Conservation (phyloP, 805 yeast genomes). For the Sugiyamaella smithiae region DNA sequence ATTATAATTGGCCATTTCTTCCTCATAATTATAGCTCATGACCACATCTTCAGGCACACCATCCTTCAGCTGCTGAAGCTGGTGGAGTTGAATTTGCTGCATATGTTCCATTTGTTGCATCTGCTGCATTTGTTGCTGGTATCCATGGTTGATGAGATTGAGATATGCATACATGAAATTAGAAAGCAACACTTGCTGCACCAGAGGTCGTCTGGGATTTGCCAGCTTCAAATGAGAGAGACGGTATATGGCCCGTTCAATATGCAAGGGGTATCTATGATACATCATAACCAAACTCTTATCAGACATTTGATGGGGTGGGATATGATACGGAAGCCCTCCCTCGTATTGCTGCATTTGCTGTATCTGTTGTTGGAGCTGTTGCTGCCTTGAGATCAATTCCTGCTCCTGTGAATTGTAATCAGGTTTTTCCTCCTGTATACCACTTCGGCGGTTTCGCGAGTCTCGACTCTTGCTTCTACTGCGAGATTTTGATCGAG, state of each 20-base stretch:
- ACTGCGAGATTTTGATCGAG: constrained; percentile 5
- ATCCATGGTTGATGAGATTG: constrained; percentile 85
- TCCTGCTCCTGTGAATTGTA: constrained; percentile 5
- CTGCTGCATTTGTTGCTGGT: constrained; percentile 35
- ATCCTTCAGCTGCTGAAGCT: constrained; percentile 10
- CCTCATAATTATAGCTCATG: constrained; percentile 8
- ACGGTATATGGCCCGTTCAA: constrained; percentile 92
- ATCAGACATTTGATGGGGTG: constrained; percentile 36
- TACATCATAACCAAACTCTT: constrained; percentile 36
- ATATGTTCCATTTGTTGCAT: constrained; percentile 18
- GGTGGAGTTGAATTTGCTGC: constrained; percentile 10
- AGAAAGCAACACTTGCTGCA: constrained; percentile 89
- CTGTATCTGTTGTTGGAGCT: constrained; percentile 21
- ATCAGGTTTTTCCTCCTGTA: not conserved
- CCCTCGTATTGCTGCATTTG: constrained; percentile 16
- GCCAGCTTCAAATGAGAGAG: constrained; percentile 90
- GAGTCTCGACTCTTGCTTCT: constrained; percentile 4
- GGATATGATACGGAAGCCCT: constrained; percentile 36
- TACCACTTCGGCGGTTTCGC: not conserved
- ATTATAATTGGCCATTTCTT: not conserved
- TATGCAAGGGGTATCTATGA: constrained; percentile 83
- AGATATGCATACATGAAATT: constrained; percentile 97
- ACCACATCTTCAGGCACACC: constrained; percentile 1
- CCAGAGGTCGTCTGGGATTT: constrained; percentile 84
- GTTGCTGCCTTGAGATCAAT: constrained; percentile 8